Base-by-base conservation (phyloP, 495 filamentous ascomycete species). In the Penicillium canescens region DNA sequence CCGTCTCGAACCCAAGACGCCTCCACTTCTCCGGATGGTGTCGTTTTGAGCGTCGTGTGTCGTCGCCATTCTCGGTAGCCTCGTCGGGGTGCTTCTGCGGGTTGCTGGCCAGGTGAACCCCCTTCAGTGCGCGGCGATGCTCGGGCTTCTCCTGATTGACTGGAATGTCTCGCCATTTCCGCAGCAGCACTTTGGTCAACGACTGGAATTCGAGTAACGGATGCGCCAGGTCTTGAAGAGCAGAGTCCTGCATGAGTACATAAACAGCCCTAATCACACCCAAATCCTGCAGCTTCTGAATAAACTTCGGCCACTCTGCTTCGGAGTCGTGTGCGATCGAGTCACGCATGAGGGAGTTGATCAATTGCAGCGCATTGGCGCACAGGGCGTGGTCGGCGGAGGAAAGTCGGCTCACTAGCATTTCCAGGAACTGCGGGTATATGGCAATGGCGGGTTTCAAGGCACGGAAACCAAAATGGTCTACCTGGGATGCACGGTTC, bases 311-410 rank as follows among this genome's bases (percentile, higher is more conserved):
- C 95, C 95, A 99, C 65, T 98, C 92, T 3, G 68, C 61, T 42
- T 82, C 84, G 20, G 80, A 78, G 45, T 93, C 90, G 67, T 85
- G 87, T n/a, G 88, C 86, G 44, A 97, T 86, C 3, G 92, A 88
- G 68, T 99, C 95, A 42, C 94, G 82, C 80, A 98, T 95, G 16
- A 99, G 78, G 0, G 92, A 88, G 65, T 98, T 99, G 63, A 99
- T 89, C 52, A 99, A 76, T 74, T 95, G 92, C 34, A 99, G 74
- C 2, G 94, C 90, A 73, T 97, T 98, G 42, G 92, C 94, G 70
- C 95, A 98, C 14, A 99, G 80, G 3, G 92, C 91, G 72, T 99
- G 95, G 63, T 99, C 94, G 14, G 93, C 94, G 10, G 90, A 91
- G 34, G 92, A 91, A 11, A 98, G 77, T 63, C 92, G 84, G 57